A percentile compares a stretch with the other conserved stretches of the same genome.
Evolutionary conservation across 2,329 filamentous ascomycete genomes (phyloP).

Genomic region (Phoma sp.): DNA sequence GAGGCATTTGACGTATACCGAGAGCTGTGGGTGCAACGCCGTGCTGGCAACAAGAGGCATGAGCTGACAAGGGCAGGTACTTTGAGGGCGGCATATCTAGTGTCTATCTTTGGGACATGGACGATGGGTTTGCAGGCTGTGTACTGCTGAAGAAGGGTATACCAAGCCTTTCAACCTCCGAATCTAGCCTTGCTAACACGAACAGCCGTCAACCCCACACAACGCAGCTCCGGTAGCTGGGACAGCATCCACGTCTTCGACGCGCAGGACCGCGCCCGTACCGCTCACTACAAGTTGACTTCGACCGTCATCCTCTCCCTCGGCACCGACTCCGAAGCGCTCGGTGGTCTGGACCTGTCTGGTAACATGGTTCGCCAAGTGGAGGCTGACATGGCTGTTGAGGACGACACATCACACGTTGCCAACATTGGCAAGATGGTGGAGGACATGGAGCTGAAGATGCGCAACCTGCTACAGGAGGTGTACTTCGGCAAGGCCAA

Average conservation of each 20-base stretch:
- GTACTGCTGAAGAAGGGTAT: conserved; percentile 93
- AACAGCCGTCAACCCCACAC: conserved; percentile 70
- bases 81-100: conserved; percentile 96
- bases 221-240: conserved; percentile 81
- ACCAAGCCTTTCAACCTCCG: conserved; percentile 31
- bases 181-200: conserved; percentile 20
- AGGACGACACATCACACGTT: conserved; percentile 91
- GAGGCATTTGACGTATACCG: conserved; percentile 97
- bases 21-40: conserved; percentile 68
- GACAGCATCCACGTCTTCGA: conserved; percentile 99
- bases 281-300: conserved; percentile 96
- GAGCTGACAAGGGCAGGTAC: conserved; percentile 62
- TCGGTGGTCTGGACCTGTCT: conserved; percentile 89
- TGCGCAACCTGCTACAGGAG: conserved; percentile 97
- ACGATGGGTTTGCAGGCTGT: conserved; percentile 96
- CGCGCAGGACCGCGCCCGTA: conserved; percentile 88
- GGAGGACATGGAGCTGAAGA: conserved; percentile 99
- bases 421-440: conserved; percentile 90
- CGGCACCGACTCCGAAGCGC: conserved; percentile 69
- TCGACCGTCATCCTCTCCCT: conserved; percentile 95
- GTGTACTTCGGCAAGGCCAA: conserved; percentile 99
- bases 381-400: conserved; percentile 87
- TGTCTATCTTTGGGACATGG: conserved; percentile 98
- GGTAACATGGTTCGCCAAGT: conserved; percentile 99
- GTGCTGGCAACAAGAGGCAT: background rate